Conservation (phyloP, 2,329 filamentous ascomycete genomes). For the Botrytis deweyae region DNA sequence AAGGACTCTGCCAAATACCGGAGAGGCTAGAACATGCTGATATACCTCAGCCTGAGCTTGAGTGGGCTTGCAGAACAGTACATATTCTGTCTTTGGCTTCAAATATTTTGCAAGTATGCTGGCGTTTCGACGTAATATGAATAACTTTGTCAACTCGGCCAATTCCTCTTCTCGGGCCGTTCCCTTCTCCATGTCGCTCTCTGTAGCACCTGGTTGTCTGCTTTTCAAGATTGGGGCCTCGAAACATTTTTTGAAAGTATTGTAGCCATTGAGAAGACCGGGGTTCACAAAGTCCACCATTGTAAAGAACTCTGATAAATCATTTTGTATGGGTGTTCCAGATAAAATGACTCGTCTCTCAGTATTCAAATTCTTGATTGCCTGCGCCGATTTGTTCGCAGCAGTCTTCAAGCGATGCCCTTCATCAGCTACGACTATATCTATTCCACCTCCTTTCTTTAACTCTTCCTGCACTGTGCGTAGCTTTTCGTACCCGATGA, state of each 20-base stretch:
- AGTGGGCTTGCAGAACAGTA: slow-evolving; percentile 89
- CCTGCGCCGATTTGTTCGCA: slow-evolving; percentile 86
- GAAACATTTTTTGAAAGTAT: slow-evolving; percentile 93
- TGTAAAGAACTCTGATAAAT: slow-evolving; percentile 90
- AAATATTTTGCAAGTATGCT: slow-evolving; percentile 85
- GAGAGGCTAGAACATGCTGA: slow-evolving; percentile 62
- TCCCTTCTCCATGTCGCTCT: slow-evolving; percentile 71
- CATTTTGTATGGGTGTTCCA: slow-evolving; percentile 96
- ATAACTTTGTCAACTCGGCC: slow-evolving; percentile 87
- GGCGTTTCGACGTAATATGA: slow-evolving; percentile 84
- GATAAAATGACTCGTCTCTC: slow-evolving; percentile 38
- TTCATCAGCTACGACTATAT: slow-evolving; percentile 95
- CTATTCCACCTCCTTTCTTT: slow-evolving; percentile 60
- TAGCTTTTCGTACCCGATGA: slow-evolving; percentile 71
- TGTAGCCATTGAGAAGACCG: slow-evolving; percentile 87
- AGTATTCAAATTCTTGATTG: slow-evolving; percentile 86
- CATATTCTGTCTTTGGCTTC: slow-evolving; percentile 93
- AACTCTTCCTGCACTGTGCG: slow-evolving; percentile 64
- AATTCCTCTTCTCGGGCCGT: slow-evolving; percentile 76
- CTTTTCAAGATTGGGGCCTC: slow-evolving; percentile 84
- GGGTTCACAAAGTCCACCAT: slow-evolving; percentile 91
- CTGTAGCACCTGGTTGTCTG: slow-evolving; percentile 47
- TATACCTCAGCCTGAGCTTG: slow-evolving; percentile 89
- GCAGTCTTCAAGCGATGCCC: slow-evolving; percentile 97
- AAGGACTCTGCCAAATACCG: slow-evolving; percentile 60